A percentile compares a stretch with the other conserved stretches of the same genome.
These are phyloP conservation scores for Starmerella bombicola DNA, from an alignment of 805 yeast genomes.

Conservation along the genomic window DNA sequence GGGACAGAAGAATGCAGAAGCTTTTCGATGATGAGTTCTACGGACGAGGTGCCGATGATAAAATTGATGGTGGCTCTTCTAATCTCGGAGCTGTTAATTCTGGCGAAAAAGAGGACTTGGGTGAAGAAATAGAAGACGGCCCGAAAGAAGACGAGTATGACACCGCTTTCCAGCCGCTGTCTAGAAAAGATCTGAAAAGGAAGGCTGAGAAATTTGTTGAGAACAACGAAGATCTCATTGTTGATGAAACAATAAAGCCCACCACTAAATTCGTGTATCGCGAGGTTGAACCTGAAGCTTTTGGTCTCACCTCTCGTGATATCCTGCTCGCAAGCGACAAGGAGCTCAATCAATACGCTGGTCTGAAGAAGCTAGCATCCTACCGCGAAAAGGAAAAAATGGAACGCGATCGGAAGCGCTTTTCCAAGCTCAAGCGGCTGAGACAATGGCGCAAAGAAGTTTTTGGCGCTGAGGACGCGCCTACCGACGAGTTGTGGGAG, in stretches of 20 bases:
- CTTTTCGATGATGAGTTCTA: constrained; percentile 79
- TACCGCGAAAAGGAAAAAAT: constrained; percentile 65
- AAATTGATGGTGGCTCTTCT: constrained; percentile 19
- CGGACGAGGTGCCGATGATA: constrained; percentile 28
- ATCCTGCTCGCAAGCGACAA: constrained; percentile 82
- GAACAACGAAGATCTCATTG: constrained; percentile 48
- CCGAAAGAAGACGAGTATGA: not conserved
- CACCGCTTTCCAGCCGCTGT: constrained; percentile 37
- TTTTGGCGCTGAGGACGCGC: constrained; percentile 46
- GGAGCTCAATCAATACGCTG: constrained; percentile 70
- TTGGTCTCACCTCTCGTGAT: constrained; percentile 74
- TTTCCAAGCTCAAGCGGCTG: constrained; percentile 66
- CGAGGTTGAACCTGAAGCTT: constrained; percentile 90
- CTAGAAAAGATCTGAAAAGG: constrained; percentile 47
- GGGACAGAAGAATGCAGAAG: constrained; percentile 79
- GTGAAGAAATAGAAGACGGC: constrained; percentile 23
- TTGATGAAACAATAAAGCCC: constrained; percentile 42
- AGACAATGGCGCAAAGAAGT: constrained; percentile 83
- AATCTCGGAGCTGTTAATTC: constrained; percentile 30
- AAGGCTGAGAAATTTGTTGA: constrained; percentile 72
- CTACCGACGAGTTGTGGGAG: constrained; percentile 25
- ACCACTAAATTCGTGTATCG: constrained; percentile 63
- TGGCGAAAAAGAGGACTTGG: constrained; percentile 24
- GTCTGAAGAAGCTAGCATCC: constrained; percentile 87
- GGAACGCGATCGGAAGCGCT: constrained; percentile 69